A percentile compares a stretch with the other conserved stretches of the same genome.
Evolutionary conservation across 257 asterid species (phyloP).

Genomic region (Ophiorrhiza pumila): DNA sequence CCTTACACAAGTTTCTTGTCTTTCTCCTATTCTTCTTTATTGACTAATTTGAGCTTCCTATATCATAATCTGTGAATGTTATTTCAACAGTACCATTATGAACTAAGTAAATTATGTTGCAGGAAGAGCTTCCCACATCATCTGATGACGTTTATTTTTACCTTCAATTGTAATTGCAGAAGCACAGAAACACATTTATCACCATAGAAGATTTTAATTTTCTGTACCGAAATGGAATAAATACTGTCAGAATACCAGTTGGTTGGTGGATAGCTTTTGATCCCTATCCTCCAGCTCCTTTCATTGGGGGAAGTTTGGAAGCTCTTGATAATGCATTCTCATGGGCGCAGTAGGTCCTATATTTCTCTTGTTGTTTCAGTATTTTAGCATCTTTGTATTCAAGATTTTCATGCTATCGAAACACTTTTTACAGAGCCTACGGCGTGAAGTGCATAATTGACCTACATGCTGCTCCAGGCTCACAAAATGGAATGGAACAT

Average conservation of each 20-base stretch:
- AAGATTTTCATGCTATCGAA: conserved; percentile 5
- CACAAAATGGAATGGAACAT: conserved; percentile 88
- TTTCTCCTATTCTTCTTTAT: background rate
- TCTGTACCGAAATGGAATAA: conserved; percentile 64
- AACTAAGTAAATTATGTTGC: background rate
- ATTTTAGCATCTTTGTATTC: conserved; percentile 8
- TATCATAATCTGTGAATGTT: background rate
- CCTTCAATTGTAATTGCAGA: conserved; percentile 45
- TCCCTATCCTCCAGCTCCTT: conserved; percentile 74
- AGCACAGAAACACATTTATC: conserved; percentile 64
- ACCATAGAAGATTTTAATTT: conserved; percentile 65
- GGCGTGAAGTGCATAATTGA: conserved; percentile 74
- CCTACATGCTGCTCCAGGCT: conserved; percentile 88
- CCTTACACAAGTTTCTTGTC: background rate
- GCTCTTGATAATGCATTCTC: conserved; percentile 83
- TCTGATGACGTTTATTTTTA: conserved; percentile 6
- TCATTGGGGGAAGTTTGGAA: conserved; percentile 59
- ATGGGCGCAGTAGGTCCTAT: conserved; percentile 73
- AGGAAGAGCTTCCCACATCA: background rate
- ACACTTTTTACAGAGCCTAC: conserved; percentile 44
- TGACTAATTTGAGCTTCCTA: background rate
- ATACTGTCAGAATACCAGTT: conserved; percentile 80
- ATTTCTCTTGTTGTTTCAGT: background rate
- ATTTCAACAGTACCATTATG: background rate
- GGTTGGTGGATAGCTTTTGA: conserved; percentile 95